Percentiles rank a stretch among this genome's conserved stretches.
Evolutionary conservation across 345 rosid species (phyloP).

Genomic region (Rhodomyrtus tomentosa): DNA sequence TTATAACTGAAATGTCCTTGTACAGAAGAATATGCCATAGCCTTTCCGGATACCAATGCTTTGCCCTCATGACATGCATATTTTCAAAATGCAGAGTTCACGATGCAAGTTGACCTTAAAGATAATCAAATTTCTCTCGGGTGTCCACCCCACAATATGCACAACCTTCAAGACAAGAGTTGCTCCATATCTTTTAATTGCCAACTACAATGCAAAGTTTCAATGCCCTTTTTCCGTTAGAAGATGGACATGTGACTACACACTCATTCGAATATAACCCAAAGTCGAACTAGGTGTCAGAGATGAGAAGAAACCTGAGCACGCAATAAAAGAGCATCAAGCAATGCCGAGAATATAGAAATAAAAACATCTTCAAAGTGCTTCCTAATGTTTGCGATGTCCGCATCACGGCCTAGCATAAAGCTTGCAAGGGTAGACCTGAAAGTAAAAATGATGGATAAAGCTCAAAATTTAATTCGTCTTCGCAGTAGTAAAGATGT

Average conservation of each 20-base stretch:
- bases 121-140: not conserved
- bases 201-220: not conserved
- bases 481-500: not conserved
- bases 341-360: slow-evolving; percentile 67
- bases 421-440: slow-evolving; percentile 82
- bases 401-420: slow-evolving; percentile 47
- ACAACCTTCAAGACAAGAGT: not conserved
- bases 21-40: not conserved
- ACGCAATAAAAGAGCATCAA: slow-evolving; percentile 73
- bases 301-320: slow-evolving; percentile 51
- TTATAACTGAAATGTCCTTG: not conserved
- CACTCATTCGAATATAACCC: not conserved
- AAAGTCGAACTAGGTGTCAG: not conserved
- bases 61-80: not conserved
- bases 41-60: not conserved
- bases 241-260: not conserved
- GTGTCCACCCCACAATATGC: not conserved
- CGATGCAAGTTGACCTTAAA: not conserved
- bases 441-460: slow-evolving; percentile 4
- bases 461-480: not conserved
- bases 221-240: not conserved
- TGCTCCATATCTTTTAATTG: not conserved
- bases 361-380: slow-evolving; percentile 47
- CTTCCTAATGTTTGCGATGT: slow-evolving; percentile 24
- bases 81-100: not conserved